phyloP scores from a whole-genome alignment of 495 filamentous ascomycete species.

The Penicillium simplicissimum region DNA sequence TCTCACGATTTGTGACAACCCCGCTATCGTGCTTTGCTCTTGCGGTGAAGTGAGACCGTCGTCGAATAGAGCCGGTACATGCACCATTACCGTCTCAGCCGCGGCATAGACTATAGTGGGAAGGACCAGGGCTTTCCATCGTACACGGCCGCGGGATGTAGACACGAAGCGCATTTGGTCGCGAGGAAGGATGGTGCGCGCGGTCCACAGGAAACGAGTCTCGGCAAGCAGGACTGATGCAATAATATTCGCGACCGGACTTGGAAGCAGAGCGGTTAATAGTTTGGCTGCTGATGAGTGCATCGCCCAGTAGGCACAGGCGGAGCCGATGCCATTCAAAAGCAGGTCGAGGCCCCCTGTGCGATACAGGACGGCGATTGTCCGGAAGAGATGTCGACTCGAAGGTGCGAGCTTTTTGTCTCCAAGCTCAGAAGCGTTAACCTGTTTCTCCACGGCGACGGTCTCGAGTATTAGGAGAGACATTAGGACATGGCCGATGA shows the following conservation, averaged over 20 bases:
- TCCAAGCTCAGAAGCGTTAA: not conserved
- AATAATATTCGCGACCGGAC: not conserved
- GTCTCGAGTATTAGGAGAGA: not conserved
- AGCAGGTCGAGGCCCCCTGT: not conserved
- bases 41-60: not conserved
- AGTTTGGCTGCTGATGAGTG: not conserved
- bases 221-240: not conserved
- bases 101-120: not conserved
- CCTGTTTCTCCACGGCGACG: not conserved
- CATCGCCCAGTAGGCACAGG: not conserved
- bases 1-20: not conserved
- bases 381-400: not conserved
- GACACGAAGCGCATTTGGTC: not conserved
- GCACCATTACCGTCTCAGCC: not conserved
- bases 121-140: not conserved
- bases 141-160: not conserved
- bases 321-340: not conserved
- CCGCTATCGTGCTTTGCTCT: not conserved
- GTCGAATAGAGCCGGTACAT: not conserved
- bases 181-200: not conserved
- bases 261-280: not conserved
- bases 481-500: not conserved
- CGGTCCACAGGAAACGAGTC: not conserved
- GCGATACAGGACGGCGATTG: not conserved
- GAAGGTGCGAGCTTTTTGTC: not conserved